Percentiles rank a stretch among this genome's conserved stretches.
phyloP scores from a whole-genome alignment of 225 moss, liverwort and hornwort genomes.

The Ulota crispa region DNA sequence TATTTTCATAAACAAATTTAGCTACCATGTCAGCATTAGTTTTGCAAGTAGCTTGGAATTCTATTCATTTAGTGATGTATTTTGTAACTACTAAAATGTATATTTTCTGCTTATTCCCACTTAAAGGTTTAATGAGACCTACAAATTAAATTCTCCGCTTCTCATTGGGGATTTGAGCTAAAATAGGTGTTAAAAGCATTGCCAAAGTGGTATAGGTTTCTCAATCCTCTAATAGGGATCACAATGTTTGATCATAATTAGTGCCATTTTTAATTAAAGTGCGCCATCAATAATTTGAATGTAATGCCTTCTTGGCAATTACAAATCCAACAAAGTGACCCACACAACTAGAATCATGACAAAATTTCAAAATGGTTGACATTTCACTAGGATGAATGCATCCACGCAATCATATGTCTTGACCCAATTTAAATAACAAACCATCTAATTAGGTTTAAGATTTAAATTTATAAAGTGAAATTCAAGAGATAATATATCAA shows the following conservation, averaged over 20 bases:
- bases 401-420: not conserved
- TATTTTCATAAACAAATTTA: not conserved
- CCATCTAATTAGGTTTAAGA: not conserved
- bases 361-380: not conserved
- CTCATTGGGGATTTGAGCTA: not conserved
- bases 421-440: not conserved
- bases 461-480: not conserved
- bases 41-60: not conserved
- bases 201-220: not conserved
- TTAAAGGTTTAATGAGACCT: not conserved
- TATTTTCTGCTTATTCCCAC: not conserved
- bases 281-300: not conserved
- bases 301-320: not conserved
- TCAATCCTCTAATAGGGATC: not conserved
- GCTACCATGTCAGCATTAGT: not conserved
- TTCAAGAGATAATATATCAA: not conserved
- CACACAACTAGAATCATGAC: not conserved
- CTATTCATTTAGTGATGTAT: not conserved
- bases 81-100: not conserved
- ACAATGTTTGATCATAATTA: not conserved
- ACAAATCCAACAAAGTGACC: not conserved
- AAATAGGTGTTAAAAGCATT: not conserved
- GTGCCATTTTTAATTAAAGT: not conserved
- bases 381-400: not conserved
- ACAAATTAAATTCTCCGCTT: not conserved